These are phyloP conservation scores for Pleurotus tuoliensis DNA, from an alignment of 768 basidiomycete species.

Conservation along the genomic window DNA sequence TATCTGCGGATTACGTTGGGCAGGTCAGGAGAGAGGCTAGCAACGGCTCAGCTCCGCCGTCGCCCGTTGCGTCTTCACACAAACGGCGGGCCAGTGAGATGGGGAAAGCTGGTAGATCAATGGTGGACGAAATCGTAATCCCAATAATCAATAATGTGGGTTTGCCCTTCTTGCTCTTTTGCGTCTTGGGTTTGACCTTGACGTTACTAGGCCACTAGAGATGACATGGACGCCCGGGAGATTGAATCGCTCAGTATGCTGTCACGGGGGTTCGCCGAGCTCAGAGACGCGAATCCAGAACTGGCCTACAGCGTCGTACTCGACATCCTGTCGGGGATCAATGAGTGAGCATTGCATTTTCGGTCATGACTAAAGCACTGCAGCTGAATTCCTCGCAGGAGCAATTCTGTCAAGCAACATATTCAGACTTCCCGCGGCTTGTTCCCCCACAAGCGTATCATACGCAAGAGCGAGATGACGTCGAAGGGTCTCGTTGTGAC, in stretches of 20 bases:
- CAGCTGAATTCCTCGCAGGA: slow-evolving; percentile 34
- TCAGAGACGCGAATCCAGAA: slow-evolving; percentile 78
- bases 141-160: slow-evolving; percentile 75
- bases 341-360: slow-evolving; percentile 60
- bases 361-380: neutral
- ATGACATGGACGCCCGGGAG: slow-evolving; percentile 86
- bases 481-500: slow-evolving; percentile 79
- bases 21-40: slow-evolving; percentile 58
- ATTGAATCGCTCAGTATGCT: slow-evolving; percentile 90
- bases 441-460: slow-evolving; percentile 79
- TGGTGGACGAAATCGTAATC: slow-evolving; percentile 83
- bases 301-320: slow-evolving; percentile 85
- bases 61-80: slow-evolving; percentile 37
- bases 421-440: slow-evolving; percentile 75
- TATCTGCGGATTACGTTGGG: slow-evolving; percentile 82
- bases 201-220: slow-evolving; percentile 54
- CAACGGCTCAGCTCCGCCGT: slow-evolving; percentile 38
- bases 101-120: slow-evolving; percentile 57
- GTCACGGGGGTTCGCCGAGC: slow-evolving; percentile 82
- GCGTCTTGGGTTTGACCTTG: slow-evolving; percentile 1
- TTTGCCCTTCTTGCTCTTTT: slow-evolving; percentile 9
- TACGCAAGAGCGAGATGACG: slow-evolving; percentile 83
- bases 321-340: slow-evolving; percentile 86
- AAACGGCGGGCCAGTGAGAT: slow-evolving; percentile 52
- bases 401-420: slow-evolving; percentile 71